Evolutionary conservation across 1,284 basidiomycete species (phyloP), one percentile per base, ranked within the genome.

Genomic region (Lentinula novae-zelandiae): DNA sequence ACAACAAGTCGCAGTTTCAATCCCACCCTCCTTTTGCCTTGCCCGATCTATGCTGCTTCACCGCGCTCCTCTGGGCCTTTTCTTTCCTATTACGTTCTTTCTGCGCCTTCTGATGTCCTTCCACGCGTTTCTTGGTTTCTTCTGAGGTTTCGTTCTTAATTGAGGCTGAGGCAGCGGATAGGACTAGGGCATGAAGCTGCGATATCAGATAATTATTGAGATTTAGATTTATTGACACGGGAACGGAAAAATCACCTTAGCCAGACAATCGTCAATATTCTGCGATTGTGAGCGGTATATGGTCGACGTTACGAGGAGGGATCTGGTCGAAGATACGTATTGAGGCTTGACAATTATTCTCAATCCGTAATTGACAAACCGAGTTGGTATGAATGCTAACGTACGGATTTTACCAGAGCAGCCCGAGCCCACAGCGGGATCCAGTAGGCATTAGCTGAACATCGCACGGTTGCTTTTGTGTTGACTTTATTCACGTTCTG

Each of bases 401-500:
- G 54, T 67, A 90, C 90, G 62, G 80, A 80, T 67, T 72, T 73
- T 63, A 73, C 76, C 36, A 92, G 65, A 12, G 69, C 69, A n/a
- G 78, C 73, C 51, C 71, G 72, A 0, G 86, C 82, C 90, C 90
- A 92, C 2, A 66, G 60, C 9, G 90, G 90, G 61, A 92, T 86
- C 89, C 89, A 92, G 0, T 72, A 57, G 1, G 81, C 75, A 53
- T 82, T 74, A 10, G 89, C 58, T 4, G 77, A 69, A 67, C 85
- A 88, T 40, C 86, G 78, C 10, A 86, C 66, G 0, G 83, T 86
- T 0, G 82, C 87, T 69, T 92, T 92, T 9, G 90, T 92, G 62
- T 90, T 90, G 27, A 92, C 82, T 72, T 91, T 92, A 69, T 92
- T 92, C 48, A 92, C 90, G 64, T 92, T 90, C 89, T 92, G 65